Evolutionary conservation across 345 rosid species (phyloP).

Genomic region (Salix purpurea): DNA sequence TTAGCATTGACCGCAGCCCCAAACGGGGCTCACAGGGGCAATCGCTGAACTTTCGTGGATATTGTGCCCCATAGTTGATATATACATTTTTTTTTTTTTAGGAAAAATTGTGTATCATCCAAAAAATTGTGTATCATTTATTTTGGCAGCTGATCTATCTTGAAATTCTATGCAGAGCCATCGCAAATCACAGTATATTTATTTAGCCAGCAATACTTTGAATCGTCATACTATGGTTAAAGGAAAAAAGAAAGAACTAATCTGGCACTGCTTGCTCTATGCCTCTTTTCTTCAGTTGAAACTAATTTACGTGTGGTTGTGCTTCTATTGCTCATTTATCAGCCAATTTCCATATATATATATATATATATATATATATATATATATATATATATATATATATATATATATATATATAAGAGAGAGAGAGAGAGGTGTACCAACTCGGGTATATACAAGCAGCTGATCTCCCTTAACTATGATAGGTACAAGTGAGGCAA

Average conservation of each 20-base stretch:
- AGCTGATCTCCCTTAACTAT: neutral
- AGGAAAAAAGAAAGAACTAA: neutral
- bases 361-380: neutral
- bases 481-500: no score
- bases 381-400: neutral
- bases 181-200: neutral
- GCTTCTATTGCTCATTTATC: constrained; percentile 1
- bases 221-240: no score
- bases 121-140: no score
- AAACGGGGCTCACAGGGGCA: neutral
- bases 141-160: no score
- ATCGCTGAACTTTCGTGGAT: neutral
- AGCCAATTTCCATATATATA: neutral
- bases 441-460: constrained; percentile 14
- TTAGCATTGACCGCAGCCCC: neutral
- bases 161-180: neutral
- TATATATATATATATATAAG: no score
- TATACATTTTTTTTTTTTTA: no score
- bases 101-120: no score
- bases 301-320: neutral
- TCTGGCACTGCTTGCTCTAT: neutral
- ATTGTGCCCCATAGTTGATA: no score
- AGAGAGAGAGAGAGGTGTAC: neutral
- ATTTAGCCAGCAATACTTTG: no score
- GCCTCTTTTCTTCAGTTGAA: neutral